A percentile compares a stretch with the other conserved stretches of the same genome.
Conservation (phyloP, 2,329 filamentous ascomycete species). For the Verticillium isaacii region DNA sequence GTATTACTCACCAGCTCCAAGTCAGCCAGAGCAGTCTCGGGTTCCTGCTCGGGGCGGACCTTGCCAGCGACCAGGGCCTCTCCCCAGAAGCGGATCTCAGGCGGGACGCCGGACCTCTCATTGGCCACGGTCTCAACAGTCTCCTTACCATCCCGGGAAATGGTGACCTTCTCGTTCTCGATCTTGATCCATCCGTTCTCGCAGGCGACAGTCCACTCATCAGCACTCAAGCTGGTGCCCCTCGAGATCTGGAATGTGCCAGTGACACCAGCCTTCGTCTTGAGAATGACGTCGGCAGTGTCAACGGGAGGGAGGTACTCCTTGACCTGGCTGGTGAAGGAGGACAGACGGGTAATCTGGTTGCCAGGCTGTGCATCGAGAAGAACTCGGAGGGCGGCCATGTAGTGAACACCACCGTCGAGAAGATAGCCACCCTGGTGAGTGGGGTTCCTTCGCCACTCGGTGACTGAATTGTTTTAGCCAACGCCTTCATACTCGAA, state of each 20-base stretch:
- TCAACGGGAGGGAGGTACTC: conserved; percentile 60
- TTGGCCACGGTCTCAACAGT: not conserved
- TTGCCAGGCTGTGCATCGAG: conserved; percentile 29
- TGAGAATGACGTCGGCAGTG: conserved; percentile 56
- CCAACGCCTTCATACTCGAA: not conserved
- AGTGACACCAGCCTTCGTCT: conserved; percentile 46
- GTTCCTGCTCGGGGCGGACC: conserved; percentile 30
- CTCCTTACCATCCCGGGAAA: conserved; percentile 37
- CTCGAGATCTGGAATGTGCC: conserved; percentile 55
- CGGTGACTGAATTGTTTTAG: not conserved
- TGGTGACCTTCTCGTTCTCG: conserved; percentile 33
- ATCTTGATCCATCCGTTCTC: conserved; percentile 39
- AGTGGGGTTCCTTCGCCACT: conserved; percentile 60
- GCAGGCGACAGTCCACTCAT: conserved; percentile 52
- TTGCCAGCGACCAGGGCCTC: conserved; percentile 41
- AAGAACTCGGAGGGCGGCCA: conserved; percentile 59
- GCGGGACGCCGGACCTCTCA: not conserved
- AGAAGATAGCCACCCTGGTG: conserved; percentile 75
- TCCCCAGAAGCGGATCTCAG: conserved; percentile 58
- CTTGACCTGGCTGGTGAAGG: conserved; percentile 41
- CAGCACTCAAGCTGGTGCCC: conserved; percentile 48
- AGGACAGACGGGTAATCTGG: conserved; percentile 34
- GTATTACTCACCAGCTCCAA: conserved; percentile 40
- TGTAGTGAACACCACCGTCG: conserved; percentile 70
- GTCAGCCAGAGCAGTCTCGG: conserved; percentile 56